Evolutionary conservation across 306 rosid species (phyloP).

Genomic region (Cyclanthera cordifolia): DNA sequence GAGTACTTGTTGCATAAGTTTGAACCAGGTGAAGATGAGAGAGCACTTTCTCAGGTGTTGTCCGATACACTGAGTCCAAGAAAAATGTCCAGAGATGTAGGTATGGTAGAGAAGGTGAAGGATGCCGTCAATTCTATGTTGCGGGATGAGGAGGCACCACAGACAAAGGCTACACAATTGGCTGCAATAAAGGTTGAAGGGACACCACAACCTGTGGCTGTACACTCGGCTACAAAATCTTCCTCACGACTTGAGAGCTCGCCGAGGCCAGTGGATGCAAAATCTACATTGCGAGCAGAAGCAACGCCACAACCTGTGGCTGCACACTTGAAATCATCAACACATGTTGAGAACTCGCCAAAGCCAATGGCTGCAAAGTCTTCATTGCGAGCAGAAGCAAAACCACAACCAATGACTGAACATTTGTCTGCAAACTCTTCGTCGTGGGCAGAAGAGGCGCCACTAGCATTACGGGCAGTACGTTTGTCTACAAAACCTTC

Average conservation of each 20-base stretch:
- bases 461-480: not conserved
- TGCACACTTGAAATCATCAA: not conserved
- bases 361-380: slow-evolving; percentile 9
- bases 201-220: slow-evolving; percentile 16
- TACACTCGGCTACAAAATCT: not conserved
- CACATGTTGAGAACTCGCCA: slow-evolving; percentile 13
- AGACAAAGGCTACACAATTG: slow-evolving; percentile 1
- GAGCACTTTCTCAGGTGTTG: slow-evolving; percentile 64
- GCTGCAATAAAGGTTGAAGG: not conserved
- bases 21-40: slow-evolving; percentile 92
- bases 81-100: slow-evolving; percentile 37
- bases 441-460: not conserved
- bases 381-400: slow-evolving; percentile 31
- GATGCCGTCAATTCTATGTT: slow-evolving; percentile 72
- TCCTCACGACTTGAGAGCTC: not conserved
- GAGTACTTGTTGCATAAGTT: slow-evolving; percentile 62
- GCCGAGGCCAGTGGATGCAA: not conserved
- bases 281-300: slow-evolving; percentile 45
- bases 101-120: slow-evolving; percentile 66
- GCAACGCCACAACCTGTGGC: not conserved
- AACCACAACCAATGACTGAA: slow-evolving; percentile 12
- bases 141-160: slow-evolving; percentile 32
- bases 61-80: slow-evolving; percentile 64
- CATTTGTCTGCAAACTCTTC: not conserved
- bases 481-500: not conserved